Base-by-base conservation (phyloP, 2,329 filamentous ascomycete species). In the Epicoccum nigrum region DNA sequence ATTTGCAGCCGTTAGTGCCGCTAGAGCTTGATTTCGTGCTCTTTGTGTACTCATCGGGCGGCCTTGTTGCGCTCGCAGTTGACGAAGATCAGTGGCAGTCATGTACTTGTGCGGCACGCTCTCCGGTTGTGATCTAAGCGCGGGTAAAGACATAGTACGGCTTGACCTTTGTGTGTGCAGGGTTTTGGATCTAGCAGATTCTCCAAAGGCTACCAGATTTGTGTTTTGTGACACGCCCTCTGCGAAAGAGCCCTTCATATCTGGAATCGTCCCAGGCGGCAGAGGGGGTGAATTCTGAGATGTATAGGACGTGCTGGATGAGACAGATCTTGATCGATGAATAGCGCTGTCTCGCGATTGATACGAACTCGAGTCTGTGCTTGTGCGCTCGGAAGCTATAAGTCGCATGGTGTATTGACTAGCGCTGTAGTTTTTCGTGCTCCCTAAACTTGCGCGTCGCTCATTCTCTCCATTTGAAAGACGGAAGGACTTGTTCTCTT, bases 351-450 rank as follows among this genome's bases (percentile, higher is more conserved):
- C 48, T n/a, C 37, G 54, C 15, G 58, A 51, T 11, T 39, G 54
- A 34, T 51, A 59, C 9, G 51, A 59, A 30, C 46, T 54, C 0
- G 55, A 57, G 40, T 56, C 49, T 35, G 56, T 60, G 45, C 56
- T 54, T 27, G 44, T 31, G 11, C 39, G 35, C 8, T 51, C 56
- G 15, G 56, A 56, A 3, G 45, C 30, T 15, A 54, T 47, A 7
- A 19, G 15, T 47, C 51, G 25, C 35, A 30, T n/a, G 17, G 47
- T 43, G 28, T 44, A 47, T 34, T 31, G 33, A 17, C 16, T 46
- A 19, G 34, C 28, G n/a, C 46, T 34, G 7, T 33, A 27, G 7
- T 15, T 33, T n/a, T n/a, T n/a, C 13, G 44, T 51, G 5, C 38
- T 41, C 4, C 39, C 45, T 11, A 54, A 3, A 37, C 53, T 62